Evolutionary conservation across 106 monocot genomes (phyloP), one percentile per base, ranked within the genome.

Genomic region (Phalaenopsis equestris): DNA sequence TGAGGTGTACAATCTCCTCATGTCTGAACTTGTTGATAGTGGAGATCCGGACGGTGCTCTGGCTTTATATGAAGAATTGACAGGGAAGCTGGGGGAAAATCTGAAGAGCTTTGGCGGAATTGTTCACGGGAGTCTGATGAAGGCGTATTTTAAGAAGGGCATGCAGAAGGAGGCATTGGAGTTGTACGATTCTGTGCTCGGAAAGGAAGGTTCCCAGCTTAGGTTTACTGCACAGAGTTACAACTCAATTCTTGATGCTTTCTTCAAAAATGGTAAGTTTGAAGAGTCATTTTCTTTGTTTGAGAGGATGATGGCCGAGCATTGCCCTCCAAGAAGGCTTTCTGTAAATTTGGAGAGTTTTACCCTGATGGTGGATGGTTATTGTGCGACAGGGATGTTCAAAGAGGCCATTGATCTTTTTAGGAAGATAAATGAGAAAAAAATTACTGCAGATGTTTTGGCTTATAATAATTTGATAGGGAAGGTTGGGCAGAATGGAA

Each of bases 381-480:
- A 83, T 56, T 95, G 95, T 58, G 78, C 73, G 2, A 77, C 81
- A 3, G 84, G 87, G 43, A 89, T 64, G 76, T 92, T 95, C 75
- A 80, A 87, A 21, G 92, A 95, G 65, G 95, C 92, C 0, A 86
- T 95, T 47, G 75, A 79, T 23, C 56, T 90, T 9, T 92, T 95
- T 75, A 73, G 88, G 67, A 81, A 75, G 78, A 95, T 92, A 87
- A 82, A 82, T 5, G 92, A 92, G 79, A 90, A 86, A 86, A 85
- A 82, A 19, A 85, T 86, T 56, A 77, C 39, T 7, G 87, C 92
- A 0, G 90, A 95, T 57, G 74, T 86, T 46, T 72, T 87, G n/a
- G 86, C 92, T 6, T 95, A 95, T 78, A 95, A 95, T 58, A 95
- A 92, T 86, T 47, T 95, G 79, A 92, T 95, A 6, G 80, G 87